Evolutionary conservation across 176 grass and related monocot genomes (phyloP), one percentile per base, ranked within the genome.

Genomic region (Musa schizocarpa): DNA sequence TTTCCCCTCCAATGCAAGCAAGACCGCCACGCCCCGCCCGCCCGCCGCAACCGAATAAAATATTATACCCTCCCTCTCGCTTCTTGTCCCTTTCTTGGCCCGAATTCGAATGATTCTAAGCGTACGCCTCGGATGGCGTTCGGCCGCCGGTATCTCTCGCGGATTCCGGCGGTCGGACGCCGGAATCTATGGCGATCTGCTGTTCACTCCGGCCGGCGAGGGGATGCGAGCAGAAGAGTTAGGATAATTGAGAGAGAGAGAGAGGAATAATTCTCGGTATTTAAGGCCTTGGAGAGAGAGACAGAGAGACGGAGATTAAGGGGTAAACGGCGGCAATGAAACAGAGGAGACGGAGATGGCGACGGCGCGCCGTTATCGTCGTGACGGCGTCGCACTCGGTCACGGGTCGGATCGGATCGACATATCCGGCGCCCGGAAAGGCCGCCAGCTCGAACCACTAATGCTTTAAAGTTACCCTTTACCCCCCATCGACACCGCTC

Each of bases 1-100:
- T 75, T 75, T 75, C 73, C 54, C 73, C 73, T 59, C 73, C 54
- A 59, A 61, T 61, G 73, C 73, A 75, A 75, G 73, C 73, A 75
- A 75, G 25, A 75, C 43, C 34, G 48, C 43, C 68, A 52, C 68
- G 17, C 68, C 9, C 34, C 68, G 16, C 68, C 68, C 68, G 34
- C 68, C 19, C 34, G 68, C 29, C 19, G 16, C 68, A 21, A 70
- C 43, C 48, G 48, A 70, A 20, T 12, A 50, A 21, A 51, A 1
- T 70, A 70, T 9, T n/a, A 34, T 51, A 20, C 20, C 68, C 68
- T 51, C 8, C 9, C 16, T 50, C 61, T 9, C 61, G 9, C 61
- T 8, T 29, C 17, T 29, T 49, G 5, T 10, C 13, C 9, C 68
- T 70, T 43, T 43, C 4, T 43, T 43, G 34, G 34, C 34, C 34